Percentiles rank a stretch among this genome's conserved stretches.
These are phyloP conservation scores for Mrakia hoshinonis DNA, from an alignment of 768 basidiomycete genomes.

Conservation along the genomic window DNA sequence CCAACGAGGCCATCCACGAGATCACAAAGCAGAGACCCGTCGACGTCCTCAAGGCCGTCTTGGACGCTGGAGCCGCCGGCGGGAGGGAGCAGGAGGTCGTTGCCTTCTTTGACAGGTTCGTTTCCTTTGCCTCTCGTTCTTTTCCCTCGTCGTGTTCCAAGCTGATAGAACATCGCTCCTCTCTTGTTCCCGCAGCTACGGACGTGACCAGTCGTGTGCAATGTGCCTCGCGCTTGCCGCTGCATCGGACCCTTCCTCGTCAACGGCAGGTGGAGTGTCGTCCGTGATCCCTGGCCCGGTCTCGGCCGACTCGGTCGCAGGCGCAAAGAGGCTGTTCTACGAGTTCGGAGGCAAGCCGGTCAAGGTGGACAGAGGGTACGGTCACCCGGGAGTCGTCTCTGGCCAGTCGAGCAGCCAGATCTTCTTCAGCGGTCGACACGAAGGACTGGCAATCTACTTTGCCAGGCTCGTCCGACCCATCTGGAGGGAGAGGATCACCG, in stretches of 20 bases:
- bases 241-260: conserved; percentile 41
- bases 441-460: conserved; percentile 80
- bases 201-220: conserved; percentile 81
- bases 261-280: not conserved
- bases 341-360: conserved; percentile 52
- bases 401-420: conserved; percentile 32
- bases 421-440: conserved; percentile 73
- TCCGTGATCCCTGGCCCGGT: not conserved
- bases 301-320: conserved; percentile 46
- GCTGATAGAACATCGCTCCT: not conserved
- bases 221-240: conserved; percentile 76
- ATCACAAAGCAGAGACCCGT: conserved; percentile 71
- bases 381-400: conserved; percentile 10
- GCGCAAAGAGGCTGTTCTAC: conserved; percentile 36
- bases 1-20: conserved; percentile 74
- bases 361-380: conserved; percentile 32
- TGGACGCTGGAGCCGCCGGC: conserved; percentile 51
- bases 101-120: conserved; percentile 70
- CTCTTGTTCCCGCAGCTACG: conserved; percentile 54
- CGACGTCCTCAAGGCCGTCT: conserved; percentile 69
- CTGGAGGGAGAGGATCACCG: conserved; percentile 75
- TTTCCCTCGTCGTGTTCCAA: not conserved
- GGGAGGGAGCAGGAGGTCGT: conserved; percentile 63
- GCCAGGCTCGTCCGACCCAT: conserved; percentile 73
- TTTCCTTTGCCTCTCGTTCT: conserved; percentile 29